phyloP scores from a whole-genome alignment of 176 grass and related monocot genomes.

The Luzula sylvatica region DNA sequence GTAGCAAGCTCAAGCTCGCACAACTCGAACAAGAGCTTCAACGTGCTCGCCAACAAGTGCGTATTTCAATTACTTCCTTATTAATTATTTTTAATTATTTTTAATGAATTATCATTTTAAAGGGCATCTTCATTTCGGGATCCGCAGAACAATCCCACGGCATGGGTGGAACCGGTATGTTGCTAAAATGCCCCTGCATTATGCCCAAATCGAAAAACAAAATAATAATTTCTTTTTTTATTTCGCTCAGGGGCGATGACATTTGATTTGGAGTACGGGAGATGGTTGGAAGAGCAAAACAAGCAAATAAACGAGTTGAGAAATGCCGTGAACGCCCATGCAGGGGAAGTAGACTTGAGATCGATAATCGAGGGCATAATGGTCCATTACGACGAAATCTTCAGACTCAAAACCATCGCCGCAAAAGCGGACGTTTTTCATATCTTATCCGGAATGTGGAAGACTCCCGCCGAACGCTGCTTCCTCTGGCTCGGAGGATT shows the following conservation, averaged over 20 bases:
- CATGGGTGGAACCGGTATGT: constrained; percentile 72
- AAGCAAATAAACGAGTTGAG: constrained; percentile 92
- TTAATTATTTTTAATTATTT: neutral
- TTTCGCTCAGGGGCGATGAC: constrained; percentile 26
- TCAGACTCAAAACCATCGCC: constrained; percentile 68
- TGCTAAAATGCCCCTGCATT: neutral
- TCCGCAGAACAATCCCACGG: constrained; percentile 81
- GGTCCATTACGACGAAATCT: constrained; percentile 88
- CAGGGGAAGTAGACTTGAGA: constrained; percentile 68
- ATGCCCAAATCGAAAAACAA: too few species aligned
- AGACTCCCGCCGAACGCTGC: constrained; percentile 92
- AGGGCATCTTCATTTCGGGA: constrained; percentile 94
- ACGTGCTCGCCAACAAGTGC: constrained; percentile 80
- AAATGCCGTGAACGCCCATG: constrained; percentile 87
- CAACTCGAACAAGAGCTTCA: constrained; percentile 90
- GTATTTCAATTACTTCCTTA: neutral
- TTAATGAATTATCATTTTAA: constrained; percentile 17
- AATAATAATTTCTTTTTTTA: neutral
- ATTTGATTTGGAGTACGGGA: constrained; percentile 79
- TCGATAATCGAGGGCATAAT: constrained; percentile 68
- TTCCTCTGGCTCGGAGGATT: constrained; percentile 95
- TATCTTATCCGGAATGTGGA: constrained; percentile 98
- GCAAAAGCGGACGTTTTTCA: constrained; percentile 93
- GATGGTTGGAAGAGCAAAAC: constrained; percentile 89
- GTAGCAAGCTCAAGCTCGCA: constrained; percentile 85